Percentiles rank a stretch among this genome's conserved stretches.
Evolutionary conservation across 73 alveolate species (phyloP).

Genomic region (Symbiodinium natans): DNA sequence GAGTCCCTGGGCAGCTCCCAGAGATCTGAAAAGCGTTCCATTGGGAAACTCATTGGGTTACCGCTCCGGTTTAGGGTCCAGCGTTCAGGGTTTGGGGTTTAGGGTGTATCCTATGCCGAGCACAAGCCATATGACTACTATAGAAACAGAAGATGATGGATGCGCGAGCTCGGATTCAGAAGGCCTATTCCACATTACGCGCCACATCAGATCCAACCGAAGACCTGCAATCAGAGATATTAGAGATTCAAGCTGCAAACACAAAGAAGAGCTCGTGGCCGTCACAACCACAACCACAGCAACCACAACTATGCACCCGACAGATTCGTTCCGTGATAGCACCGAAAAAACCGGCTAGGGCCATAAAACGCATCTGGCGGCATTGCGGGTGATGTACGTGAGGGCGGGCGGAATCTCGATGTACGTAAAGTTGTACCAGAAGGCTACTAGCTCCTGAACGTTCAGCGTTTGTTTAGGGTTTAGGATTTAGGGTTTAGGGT

Average conservation of each 20-base stretch:
- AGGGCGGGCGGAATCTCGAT: conserved; percentile 51
- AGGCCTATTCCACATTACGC: no score
- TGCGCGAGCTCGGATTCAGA: no score
- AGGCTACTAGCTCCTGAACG: conserved; percentile 31
- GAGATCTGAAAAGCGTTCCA: no score
- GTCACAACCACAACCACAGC: neutral
- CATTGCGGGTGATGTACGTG: conserved; percentile 28
- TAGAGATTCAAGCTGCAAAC: neutral
- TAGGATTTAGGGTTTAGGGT: neutral
- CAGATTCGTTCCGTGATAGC: no score
- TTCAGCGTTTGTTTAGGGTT: neutral
- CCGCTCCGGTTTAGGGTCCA: neutral
- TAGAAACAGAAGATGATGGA: no score
- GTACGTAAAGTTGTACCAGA: conserved; percentile 78
- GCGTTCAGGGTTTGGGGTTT: neutral
- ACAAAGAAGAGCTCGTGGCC: no score
- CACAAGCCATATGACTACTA: no score
- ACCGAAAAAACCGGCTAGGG: no score
- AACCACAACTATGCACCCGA: neutral
- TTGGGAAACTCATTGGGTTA: no score
- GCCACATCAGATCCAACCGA: neutral
- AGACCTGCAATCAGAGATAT: neutral
- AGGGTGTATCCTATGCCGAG: no score
- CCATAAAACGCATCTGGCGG: neutral
- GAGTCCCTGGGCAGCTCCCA: no score